Conservation (phyloP, 202 grass and related monocot species). For the Setaria viridis region DNA sequence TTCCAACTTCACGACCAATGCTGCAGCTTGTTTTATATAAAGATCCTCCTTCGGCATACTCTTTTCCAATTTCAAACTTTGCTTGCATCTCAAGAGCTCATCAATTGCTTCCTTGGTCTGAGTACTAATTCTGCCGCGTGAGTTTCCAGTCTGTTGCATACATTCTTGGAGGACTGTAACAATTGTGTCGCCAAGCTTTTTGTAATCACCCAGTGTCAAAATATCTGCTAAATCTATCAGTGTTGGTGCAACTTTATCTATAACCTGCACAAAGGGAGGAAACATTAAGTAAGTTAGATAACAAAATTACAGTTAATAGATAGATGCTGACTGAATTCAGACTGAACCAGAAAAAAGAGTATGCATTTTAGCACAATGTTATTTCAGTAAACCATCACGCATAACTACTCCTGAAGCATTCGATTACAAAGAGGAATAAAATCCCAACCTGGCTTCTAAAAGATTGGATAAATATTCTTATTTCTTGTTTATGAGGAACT, state of each 20-base stretch:
- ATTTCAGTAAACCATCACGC: slow-evolving; percentile 1
- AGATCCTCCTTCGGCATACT: slow-evolving; percentile 95
- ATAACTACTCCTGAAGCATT: neutral
- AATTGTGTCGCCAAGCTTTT: slow-evolving; percentile 83
- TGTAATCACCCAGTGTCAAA: slow-evolving; percentile 75
- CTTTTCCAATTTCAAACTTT: slow-evolving; percentile 84
- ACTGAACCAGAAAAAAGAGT: neutral
- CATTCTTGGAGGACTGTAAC: slow-evolving; percentile 75
- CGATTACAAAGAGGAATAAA: neutral
- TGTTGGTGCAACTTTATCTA: slow-evolving; percentile 81
- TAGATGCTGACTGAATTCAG: too few species aligned
- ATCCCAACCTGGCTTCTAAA: slow-evolving; percentile 32
- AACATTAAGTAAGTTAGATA: neutral
- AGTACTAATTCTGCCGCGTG: slow-evolving; percentile 56
- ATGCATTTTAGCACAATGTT: neutral
- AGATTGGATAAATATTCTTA: neutral
- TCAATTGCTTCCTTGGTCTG: slow-evolving; percentile 75
- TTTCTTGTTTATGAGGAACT: slow-evolving; percentile 19
- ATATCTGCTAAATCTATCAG: slow-evolving; percentile 84
- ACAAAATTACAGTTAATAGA: too few species aligned
- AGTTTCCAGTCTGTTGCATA: slow-evolving; percentile 51
- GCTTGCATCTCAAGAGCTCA: slow-evolving; percentile 75
- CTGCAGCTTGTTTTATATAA: slow-evolving; percentile 95
- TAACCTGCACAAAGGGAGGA: slow-evolving; percentile 58
- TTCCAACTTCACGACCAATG: slow-evolving; percentile 97